Percentiles rank a stretch among this genome's conserved stretches.
phyloP scores from a whole-genome alignment of 2,329 filamentous ascomycete species.

The Metarhizium album region DNA sequence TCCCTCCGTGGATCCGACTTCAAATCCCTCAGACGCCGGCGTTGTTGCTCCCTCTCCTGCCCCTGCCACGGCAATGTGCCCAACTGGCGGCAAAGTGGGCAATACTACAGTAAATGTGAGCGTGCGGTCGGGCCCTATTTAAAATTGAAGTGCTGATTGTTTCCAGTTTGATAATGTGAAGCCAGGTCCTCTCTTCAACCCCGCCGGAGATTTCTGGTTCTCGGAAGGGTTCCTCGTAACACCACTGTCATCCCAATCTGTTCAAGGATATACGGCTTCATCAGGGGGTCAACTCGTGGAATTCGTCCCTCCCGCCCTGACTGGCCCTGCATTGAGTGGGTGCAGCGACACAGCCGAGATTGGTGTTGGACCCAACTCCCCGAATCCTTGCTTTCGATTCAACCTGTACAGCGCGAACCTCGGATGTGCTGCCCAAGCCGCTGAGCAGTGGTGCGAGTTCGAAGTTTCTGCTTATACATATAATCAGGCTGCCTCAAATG shows the following conservation, averaged over 20 bases:
- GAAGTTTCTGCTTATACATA: slow-evolving; percentile 30
- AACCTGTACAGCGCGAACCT: slow-evolving; percentile 28
- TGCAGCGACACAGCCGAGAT: slow-evolving; percentile 27
- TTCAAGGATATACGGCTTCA: slow-evolving; percentile 24
- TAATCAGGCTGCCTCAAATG: slow-evolving; percentile 19
- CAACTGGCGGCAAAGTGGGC: slow-evolving; percentile 22
- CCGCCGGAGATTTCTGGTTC: slow-evolving; percentile 29
- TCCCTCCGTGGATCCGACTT: not conserved
- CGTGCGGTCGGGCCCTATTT: not conserved
- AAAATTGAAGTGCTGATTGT: slow-evolving; percentile 8
- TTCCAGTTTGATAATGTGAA: slow-evolving; percentile 25
- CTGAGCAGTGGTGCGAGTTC: slow-evolving; percentile 29
- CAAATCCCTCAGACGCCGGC: slow-evolving; percentile 1
- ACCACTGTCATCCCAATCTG: slow-evolving; percentile 21
- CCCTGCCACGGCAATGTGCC: slow-evolving; percentile 14
- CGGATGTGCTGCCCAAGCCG: slow-evolving; percentile 25
- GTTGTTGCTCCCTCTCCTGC: slow-evolving; percentile 8
- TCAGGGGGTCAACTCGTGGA: slow-evolving; percentile 30
- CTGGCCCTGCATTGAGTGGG: slow-evolving; percentile 12
- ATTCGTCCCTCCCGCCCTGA: slow-evolving; percentile 27
- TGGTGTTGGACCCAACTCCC: slow-evolving; percentile 26
- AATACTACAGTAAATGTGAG: slow-evolving; percentile 29
- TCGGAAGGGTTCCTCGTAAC: slow-evolving; percentile 29
- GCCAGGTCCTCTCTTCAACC: slow-evolving; percentile 29
- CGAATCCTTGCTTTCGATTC: slow-evolving; percentile 28